Evolutionary conservation across 257 asterid species (phyloP), one percentile per base, ranked within the genome.

Genomic region (Catharanthus roseus): DNA sequence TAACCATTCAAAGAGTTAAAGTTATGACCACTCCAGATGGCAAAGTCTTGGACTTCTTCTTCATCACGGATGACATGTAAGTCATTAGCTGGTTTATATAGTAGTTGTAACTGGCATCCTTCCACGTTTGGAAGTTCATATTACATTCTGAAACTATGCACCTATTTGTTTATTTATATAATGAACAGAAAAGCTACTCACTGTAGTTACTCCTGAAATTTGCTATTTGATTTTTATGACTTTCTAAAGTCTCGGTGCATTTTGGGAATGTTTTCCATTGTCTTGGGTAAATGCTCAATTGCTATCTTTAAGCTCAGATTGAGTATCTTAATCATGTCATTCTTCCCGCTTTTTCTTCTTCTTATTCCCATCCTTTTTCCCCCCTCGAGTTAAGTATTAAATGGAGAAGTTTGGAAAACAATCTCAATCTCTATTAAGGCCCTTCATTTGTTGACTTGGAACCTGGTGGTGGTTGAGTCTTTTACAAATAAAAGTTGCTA

Each of bases 21-120:
- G 89, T 85, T 24, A 82, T 74, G 81, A 85, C 86, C 61, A 85
- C 89, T 26, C 89, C 89, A 12, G 89, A 85, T 47, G 86, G 80
- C 38, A 85, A 85, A 78, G 85, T 82, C 39, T 61, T 85, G 77
- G 86, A 85, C 74, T 85, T 85, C 54, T 85, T 85, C 83, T 85
- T 82, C 78, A 76, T 85, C 68, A 85, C 86, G 0, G 89, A 82
- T 77, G 73, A 62, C 74, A 73, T 82, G 89, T 82, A 73, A 73
- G 85, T 55, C 47, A n/a, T 31, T 49, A 28, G 51, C 67, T 38
- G 45, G 69, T 67, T 50, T 58, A 63, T 49, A 36, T 65, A 50
- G 36, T 33, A 42, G 13, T 10, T 38, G 21, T 10, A 38, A 3
- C 42, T 38, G 42, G 42, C 3, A 38, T 38, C 42, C 8, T 38